Evolutionary conservation across 2,329 filamentous ascomycete species (phyloP), one percentile per base, ranked within the genome.

Genomic region (Bisporella sp.): DNA sequence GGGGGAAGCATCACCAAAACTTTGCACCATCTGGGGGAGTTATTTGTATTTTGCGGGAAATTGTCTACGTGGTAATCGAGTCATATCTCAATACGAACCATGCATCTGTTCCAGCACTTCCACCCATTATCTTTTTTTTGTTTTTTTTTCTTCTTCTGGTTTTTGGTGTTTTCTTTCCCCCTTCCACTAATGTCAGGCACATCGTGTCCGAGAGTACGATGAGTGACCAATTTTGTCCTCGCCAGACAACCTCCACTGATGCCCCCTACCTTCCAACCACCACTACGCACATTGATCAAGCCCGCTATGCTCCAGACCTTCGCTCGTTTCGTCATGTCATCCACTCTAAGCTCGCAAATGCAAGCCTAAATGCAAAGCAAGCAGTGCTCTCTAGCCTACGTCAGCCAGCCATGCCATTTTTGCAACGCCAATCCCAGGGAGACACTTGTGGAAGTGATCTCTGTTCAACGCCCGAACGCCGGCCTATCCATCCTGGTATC

Each of bases 401-500:
- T 58, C 56, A 51, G n/a, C 56, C 53, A 52, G 49, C 49, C 54
- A 59, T 63, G 58, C 60, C 56, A 46, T 55, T 55, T 58, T 59
- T 57, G 57, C 57, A 60, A 48, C 57, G 57, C 57, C 56, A 53
- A 59, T n/a, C 53, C 53, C 54, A 56, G 55, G 57, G 57, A 53
- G 57, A 49, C 50, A 52, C 59, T 58, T 56, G 50, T 61, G 55
- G 51, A 51, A 61, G 57, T 50, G 48, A 52, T 52, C 50, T 50
- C 52, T 48, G 46, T 54, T 50, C 52, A 62, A 62, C 58, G 55
- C 59, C 58, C 45, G 46, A 53, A 62, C 59, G 54, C 61, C 62
- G 49, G 53, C 46, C 57, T 57, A 59, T 54, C 58, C 58, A 57
- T 61, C 60, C 53, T 65, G 54, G 60, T 59, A 57, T 60, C 61